A percentile compares a stretch with the other conserved stretches of the same genome.
These are phyloP conservation scores for Nakaseomyces uthaithaninus DNA, from an alignment of 1,139 yeast genomes.

Conservation along the genomic window DNA sequence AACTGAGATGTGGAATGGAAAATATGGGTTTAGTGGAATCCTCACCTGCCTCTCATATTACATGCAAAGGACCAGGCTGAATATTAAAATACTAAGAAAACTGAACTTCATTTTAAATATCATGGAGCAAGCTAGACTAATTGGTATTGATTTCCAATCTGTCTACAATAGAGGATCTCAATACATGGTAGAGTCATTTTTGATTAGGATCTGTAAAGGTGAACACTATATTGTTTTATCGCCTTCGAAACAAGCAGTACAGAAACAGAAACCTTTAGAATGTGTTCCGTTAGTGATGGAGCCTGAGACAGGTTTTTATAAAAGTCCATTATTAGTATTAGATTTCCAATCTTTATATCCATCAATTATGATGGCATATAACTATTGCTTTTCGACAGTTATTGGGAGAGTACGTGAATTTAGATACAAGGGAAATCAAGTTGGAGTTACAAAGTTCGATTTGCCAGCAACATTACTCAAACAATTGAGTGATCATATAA, in stretches of 20 bases:
- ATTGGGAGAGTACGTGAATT: conserved; percentile 60
- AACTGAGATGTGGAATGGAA: conserved; percentile 41
- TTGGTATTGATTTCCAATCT: conserved; percentile 86
- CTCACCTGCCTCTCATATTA: conserved; percentile 44
- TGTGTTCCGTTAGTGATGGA: conserved; percentile 89
- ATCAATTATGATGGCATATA: conserved; percentile 83
- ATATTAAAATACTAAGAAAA: conserved; percentile 45
- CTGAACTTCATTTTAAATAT: conserved; percentile 65
- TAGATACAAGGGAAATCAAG: conserved; percentile 40
- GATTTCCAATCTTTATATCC: conserved; percentile 95
- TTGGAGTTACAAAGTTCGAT: conserved; percentile 46
- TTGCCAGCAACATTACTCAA: conserved; percentile 53
- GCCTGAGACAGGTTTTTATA: conserved; percentile 76
- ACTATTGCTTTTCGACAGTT: conserved; percentile 83
- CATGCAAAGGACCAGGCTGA: conserved; percentile 41
- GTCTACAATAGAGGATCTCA: conserved; percentile 89
- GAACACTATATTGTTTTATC: conserved; percentile 69
- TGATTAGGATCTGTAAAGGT: conserved; percentile 63
- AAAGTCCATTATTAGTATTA: conserved; percentile 78
- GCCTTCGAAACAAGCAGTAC: conserved; percentile 75
- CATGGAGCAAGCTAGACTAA: conserved; percentile 74
- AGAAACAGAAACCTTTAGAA: conserved; percentile 77
- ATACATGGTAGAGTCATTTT: conserved; percentile 79
- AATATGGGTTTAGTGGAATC: conserved; percentile 30
- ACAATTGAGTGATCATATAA: conserved; percentile 46